Percentiles rank a stretch among this genome's conserved stretches.
Conservation (phyloP, 1,139 yeast genomes). For the Kodamaea fungicola region DNA sequence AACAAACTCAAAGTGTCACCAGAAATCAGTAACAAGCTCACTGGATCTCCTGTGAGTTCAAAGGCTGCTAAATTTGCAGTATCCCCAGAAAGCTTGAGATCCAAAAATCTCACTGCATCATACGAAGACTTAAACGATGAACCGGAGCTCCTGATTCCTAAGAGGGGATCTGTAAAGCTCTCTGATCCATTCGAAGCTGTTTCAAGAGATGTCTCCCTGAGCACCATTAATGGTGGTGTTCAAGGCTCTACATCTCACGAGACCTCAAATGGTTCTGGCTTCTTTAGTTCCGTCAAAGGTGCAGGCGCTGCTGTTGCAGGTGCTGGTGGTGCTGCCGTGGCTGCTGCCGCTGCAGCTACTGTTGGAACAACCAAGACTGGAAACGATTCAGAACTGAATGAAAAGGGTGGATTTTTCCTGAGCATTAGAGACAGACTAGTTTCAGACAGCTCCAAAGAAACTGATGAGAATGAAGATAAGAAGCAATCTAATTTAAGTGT, state of each 20-base stretch:
- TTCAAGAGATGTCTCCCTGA: constrained; percentile 3
- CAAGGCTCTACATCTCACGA: background rate
- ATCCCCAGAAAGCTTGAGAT: no score
- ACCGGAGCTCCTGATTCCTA: constrained; percentile 3
- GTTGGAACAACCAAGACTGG: constrained; percentile 4
- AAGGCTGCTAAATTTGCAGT: no score
- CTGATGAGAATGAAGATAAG: background rate
- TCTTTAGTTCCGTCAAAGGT: background rate
- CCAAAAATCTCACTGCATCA: no score
- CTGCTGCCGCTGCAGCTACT: constrained; percentile 10
- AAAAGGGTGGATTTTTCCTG: constrained; percentile 30
- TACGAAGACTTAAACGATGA: constrained; percentile 1
- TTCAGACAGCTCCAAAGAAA: constrained; percentile 10
- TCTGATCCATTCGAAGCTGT: constrained; percentile 17
- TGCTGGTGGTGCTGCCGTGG: constrained; percentile 11
- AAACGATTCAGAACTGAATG: constrained; percentile 1
- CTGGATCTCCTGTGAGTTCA: no score
- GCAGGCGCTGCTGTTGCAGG: constrained; percentile 1
- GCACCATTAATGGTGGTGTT: constrained; percentile 11
- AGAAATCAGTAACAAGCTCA: no score
- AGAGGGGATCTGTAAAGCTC: constrained; percentile 8
- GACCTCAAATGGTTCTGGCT: background rate
- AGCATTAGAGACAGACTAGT: constrained; percentile 31
- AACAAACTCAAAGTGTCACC: no score
- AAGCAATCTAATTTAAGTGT: constrained; percentile 5